phyloP scores from a whole-genome alignment of 495 filamentous ascomycete genomes.

The Tuber umbilicatum region DNA sequence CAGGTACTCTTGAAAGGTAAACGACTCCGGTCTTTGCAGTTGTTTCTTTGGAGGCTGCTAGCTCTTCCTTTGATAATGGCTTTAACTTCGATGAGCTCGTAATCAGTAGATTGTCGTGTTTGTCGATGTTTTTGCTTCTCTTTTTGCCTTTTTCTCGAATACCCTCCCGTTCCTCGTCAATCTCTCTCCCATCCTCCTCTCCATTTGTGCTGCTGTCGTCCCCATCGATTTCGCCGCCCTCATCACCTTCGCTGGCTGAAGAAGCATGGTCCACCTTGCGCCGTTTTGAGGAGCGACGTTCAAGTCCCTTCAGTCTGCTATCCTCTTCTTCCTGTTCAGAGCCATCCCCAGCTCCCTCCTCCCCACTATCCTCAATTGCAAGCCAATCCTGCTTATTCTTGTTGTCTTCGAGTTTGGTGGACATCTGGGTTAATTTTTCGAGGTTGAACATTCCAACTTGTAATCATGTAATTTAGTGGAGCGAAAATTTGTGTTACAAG shows the following conservation, averaged over 20 bases:
- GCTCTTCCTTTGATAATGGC: slow-evolving; percentile 54
- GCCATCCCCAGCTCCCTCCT: slow-evolving; percentile 11
- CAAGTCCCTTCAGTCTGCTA: slow-evolving; percentile 26
- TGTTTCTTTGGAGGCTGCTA: slow-evolving; percentile 53
- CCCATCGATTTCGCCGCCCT: slow-evolving; percentile 45
- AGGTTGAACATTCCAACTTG: background rate
- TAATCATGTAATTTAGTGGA: background rate
- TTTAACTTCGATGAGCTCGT: slow-evolving; percentile 40
- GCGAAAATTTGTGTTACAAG: background rate
- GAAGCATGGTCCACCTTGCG: slow-evolving; percentile 48
- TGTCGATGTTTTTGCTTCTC: slow-evolving; percentile 22
- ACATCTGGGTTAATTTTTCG: background rate
- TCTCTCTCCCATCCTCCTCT: slow-evolving; percentile 37
- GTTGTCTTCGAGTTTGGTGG: slow-evolving; percentile 6
- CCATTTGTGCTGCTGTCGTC: slow-evolving; percentile 42
- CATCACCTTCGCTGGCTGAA: slow-evolving; percentile 44
- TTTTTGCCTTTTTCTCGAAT: slow-evolving; percentile 11
- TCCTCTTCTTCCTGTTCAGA: slow-evolving; percentile 26
- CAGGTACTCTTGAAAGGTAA: slow-evolving; percentile 83
- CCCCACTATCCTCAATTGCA: slow-evolving; percentile 34
- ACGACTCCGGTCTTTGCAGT: slow-evolving; percentile 67
- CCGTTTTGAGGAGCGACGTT: slow-evolving; percentile 53
- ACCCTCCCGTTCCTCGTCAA: slow-evolving; percentile 15
- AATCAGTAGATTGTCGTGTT: slow-evolving; percentile 42
- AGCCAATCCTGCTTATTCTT: slow-evolving; percentile 27